Percentiles rank a stretch among this genome's conserved stretches.
These are phyloP conservation scores for Nannochloropsis salina DNA, from an alignment of 108 stramenopile genomes.

Conservation along the genomic window DNA sequence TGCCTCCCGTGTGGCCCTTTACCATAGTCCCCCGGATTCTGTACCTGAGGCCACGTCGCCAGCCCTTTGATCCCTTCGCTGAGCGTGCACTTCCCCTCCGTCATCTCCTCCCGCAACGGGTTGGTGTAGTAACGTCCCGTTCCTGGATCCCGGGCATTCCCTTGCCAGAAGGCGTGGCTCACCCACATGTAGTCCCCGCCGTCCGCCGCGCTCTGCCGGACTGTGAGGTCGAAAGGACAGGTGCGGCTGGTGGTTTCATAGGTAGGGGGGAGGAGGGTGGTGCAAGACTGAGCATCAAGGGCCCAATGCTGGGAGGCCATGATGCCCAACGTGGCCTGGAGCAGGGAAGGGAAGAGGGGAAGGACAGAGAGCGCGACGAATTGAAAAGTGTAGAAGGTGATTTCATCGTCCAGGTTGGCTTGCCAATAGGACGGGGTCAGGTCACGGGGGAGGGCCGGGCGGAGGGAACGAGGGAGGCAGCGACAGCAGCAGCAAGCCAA, in stretches of 20 bases:
- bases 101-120: neutral
- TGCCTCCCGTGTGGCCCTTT: too few species aligned
- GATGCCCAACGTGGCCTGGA: neutral
- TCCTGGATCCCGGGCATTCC: neutral
- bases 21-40: too few species aligned
- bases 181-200: neutral
- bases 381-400: conserved; percentile 11
- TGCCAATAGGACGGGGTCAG: neutral
- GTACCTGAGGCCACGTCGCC: neutral
- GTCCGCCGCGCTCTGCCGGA: neutral
- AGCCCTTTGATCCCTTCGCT: neutral
- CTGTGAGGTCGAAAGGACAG: neutral
- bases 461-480: conserved; percentile 14
- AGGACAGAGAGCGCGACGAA: neutral
- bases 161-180: neutral
- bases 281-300: neutral
- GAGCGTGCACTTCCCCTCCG: neutral
- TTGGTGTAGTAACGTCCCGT: neutral
- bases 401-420: conserved; percentile 19
- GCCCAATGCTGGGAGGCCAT: neutral
- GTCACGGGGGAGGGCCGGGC: neutral
- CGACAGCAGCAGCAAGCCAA: neutral
- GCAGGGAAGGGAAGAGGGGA: neutral
- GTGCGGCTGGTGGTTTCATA: neutral
- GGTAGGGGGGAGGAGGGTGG: neutral